Evolutionary conservation across 2,329 filamentous ascomycete genomes (phyloP).

Genomic region (Aspergillus phoenicis): DNA sequence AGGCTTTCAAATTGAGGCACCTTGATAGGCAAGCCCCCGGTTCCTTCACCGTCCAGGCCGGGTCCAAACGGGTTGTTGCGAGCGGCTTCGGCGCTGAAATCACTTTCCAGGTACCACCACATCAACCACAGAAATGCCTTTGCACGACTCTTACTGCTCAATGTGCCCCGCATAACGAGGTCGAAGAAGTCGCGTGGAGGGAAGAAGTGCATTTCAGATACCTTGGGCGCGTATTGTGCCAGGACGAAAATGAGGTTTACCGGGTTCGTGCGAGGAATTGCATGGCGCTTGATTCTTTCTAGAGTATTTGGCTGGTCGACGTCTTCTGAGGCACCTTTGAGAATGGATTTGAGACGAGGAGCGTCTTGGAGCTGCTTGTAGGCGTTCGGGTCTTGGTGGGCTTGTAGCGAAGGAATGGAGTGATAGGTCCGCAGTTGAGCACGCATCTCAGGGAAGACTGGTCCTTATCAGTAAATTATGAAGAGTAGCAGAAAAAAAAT

Average conservation of each 20-base stretch:
- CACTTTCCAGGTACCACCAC: slow-evolving; percentile 98
- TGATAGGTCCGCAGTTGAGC: slow-evolving; percentile 97
- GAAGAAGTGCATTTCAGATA: slow-evolving; percentile 91
- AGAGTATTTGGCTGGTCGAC: slow-evolving; percentile 79
- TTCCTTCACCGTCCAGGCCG: slow-evolving; percentile 47
- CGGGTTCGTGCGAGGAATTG: slow-evolving; percentile 83
- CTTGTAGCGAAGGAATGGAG: slow-evolving; percentile 93
- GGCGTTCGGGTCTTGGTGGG: slow-evolving; percentile 88
- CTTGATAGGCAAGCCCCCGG: slow-evolving; percentile 49
- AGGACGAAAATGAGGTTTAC: slow-evolving; percentile 97
- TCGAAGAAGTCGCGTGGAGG: slow-evolving; percentile 89
- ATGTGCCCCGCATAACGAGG: slow-evolving; percentile 85
- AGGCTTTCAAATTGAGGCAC: slow-evolving; percentile 52
- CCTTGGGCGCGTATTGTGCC: slow-evolving; percentile 82
- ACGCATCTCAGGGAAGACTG: slow-evolving; percentile 99
- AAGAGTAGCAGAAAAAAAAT: neutral
- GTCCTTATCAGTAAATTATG: slow-evolving; percentile 9
- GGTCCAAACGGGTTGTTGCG: slow-evolving; percentile 86
- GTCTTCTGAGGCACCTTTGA: slow-evolving; percentile 95
- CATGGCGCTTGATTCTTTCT: slow-evolving; percentile 72
- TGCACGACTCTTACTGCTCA: slow-evolving; percentile 80
- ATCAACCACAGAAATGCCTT: slow-evolving; percentile 94
- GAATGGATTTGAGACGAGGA: slow-evolving; percentile 90
- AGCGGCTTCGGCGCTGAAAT: slow-evolving; percentile 86
- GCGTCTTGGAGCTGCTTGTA: slow-evolving; percentile 99